A percentile compares a stretch with the other conserved stretches of the same genome.
phyloP scores from a whole-genome alignment of 23 red algal genomes.

The Gracilaria domingensis region DNA sequence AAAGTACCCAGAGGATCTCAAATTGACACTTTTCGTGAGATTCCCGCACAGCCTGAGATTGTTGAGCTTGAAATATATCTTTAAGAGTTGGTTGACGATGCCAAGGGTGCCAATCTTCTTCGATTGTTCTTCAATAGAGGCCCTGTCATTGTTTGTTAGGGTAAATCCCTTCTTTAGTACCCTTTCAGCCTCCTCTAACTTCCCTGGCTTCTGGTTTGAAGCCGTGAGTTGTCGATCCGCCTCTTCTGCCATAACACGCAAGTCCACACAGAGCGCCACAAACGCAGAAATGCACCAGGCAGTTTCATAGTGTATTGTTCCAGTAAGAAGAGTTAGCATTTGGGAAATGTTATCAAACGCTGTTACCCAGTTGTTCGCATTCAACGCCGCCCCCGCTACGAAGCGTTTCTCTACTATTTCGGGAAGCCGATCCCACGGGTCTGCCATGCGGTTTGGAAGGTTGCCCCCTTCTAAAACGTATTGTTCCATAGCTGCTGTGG shows the following conservation, averaged over 20 bases:
- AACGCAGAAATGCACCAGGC: conserved; percentile 70
- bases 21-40: conserved; percentile 77
- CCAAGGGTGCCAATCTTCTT: conserved; percentile 82
- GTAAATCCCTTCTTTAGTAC: conserved; percentile 79
- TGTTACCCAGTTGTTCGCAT: conserved; percentile 55
- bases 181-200: conserved; percentile 73
- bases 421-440: conserved; percentile 53
- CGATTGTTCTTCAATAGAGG: conserved; percentile 43
- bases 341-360: conserved; percentile 44
- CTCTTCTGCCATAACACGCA: conserved; percentile 76
- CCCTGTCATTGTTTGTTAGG: conserved; percentile 76
- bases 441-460: conserved; percentile 27
- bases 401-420: conserved; percentile 69
- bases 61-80: conserved; percentile 93
- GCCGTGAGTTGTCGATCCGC: conserved; percentile 50
- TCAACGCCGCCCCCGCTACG: conserved; percentile 50
- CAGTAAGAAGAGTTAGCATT: conserved; percentile 29
- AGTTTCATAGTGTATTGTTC: conserved; percentile 40
- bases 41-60: conserved; percentile 88
- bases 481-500: conserved; percentile 47
- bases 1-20: conserved; percentile 67
- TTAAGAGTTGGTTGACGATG: conserved; percentile 85
- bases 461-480: conserved; percentile 57
- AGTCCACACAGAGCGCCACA: conserved; percentile 57
- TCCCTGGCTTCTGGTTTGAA: conserved; percentile 30